These are phyloP conservation scores for Casuarina cunninghamiana DNA, from an alignment of 306 rosid species.

Conservation along the genomic window DNA sequence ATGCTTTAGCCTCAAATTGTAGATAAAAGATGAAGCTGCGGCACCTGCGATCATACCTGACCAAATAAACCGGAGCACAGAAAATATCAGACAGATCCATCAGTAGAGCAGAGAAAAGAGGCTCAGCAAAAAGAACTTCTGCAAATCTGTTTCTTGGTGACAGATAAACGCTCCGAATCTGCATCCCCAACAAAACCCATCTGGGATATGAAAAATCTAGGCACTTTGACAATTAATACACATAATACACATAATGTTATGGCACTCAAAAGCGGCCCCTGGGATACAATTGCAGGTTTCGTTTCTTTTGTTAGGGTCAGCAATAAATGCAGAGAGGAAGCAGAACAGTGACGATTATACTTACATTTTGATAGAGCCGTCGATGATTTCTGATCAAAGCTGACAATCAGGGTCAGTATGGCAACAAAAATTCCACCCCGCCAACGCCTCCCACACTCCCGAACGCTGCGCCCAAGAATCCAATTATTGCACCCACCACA, in stretches of 20 bases:
- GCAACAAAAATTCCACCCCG: slow-evolving; percentile 90
- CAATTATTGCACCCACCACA: slow-evolving; percentile 61
- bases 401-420: slow-evolving; percentile 74
- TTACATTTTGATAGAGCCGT: slow-evolving; percentile 80
- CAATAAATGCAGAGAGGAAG: neutral
- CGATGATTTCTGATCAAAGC: slow-evolving; percentile 85
- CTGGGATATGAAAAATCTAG: no score
- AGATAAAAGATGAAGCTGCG: slow-evolving; percentile 72
- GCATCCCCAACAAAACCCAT: neutral
- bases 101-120: neutral
- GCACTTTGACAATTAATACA: no score
- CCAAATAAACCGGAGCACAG: slow-evolving; percentile 7
- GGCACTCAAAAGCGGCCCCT: no score
- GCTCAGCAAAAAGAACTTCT: neutral
- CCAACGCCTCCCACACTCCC: slow-evolving; percentile 93
- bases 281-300: no score
- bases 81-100: neutral
- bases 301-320: neutral
- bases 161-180: neutral
- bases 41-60: slow-evolving; percentile 88
- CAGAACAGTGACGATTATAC: slow-evolving; percentile 18
- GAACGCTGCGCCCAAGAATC: slow-evolving; percentile 85
- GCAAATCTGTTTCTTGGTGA: neutral
- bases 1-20: slow-evolving; percentile 63
- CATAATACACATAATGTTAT: no score